Evolutionary conservation across 164 flowering plant species (phyloP).

Genomic region (Vitis riparia): DNA sequence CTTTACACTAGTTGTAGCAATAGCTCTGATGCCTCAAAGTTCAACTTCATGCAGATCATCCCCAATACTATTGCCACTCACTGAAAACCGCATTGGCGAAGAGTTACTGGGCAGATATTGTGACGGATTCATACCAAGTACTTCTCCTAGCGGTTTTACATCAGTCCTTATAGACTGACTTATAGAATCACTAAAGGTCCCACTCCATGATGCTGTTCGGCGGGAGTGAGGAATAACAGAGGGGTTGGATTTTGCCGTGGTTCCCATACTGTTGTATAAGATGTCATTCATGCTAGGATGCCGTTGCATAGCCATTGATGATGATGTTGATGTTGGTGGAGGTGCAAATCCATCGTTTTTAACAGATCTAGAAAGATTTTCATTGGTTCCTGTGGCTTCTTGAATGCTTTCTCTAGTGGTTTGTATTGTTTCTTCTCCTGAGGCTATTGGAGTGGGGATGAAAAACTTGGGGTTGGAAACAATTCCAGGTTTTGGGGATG

Average conservation of each 20-base stretch:
- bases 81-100: conserved; percentile 12
- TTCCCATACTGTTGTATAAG: conserved; percentile 15
- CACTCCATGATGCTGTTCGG: conserved; percentile 68
- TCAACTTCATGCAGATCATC: conserved; percentile 57
- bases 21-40: conserved; percentile 27
- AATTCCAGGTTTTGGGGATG: conserved; percentile 37
- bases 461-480: conserved; percentile 51
- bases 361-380: conserved; percentile 23
- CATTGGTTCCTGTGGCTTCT: conserved; percentile 21
- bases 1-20: conserved; percentile 8
- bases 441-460: conserved; percentile 42
- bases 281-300: conserved; percentile 54
- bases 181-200: conserved; percentile 17
- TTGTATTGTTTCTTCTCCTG: conserved; percentile 28
- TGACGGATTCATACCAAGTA: conserved; percentile 30
- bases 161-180: conserved; percentile 22
- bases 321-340: conserved; percentile 20
- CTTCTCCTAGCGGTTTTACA: conserved; percentile 34
- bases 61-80: conserved; percentile 24
- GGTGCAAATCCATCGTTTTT: conserved; percentile 23
- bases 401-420: conserved; percentile 19
- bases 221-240: conserved; percentile 38
- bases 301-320: conserved; percentile 36
- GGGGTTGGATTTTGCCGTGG: conserved; percentile 6
- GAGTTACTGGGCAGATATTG: conserved; percentile 27